Evolutionary conservation across 1,284 basidiomycete genomes (phyloP).

Genomic region (Abortiporus biennis): DNA sequence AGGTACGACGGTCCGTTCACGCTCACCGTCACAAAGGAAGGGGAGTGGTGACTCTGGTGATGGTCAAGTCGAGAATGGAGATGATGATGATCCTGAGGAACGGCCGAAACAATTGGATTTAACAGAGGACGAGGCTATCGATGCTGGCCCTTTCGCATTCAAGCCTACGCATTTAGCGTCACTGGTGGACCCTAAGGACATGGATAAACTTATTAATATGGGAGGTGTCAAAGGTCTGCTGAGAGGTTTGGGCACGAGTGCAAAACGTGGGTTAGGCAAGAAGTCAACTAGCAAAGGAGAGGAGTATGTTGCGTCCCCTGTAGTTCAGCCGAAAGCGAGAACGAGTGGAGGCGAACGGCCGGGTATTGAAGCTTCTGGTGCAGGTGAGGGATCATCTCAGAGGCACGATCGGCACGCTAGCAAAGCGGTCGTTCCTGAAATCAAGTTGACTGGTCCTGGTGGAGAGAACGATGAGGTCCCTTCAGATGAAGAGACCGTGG

Average conservation of each 20-base stretch:
- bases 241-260: slow-evolving; percentile 69
- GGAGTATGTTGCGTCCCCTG: neutral
- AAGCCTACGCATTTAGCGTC: slow-evolving; percentile 77
- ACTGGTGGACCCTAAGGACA: slow-evolving; percentile 84
- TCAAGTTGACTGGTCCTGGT: slow-evolving; percentile 39
- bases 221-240: slow-evolving; percentile 75
- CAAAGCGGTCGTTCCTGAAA: slow-evolving; percentile 26
- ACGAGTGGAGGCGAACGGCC: slow-evolving; percentile 13
- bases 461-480: slow-evolving; percentile 24
- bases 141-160: slow-evolving; percentile 68
- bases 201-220: slow-evolving; percentile 62
- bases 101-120: slow-evolving; percentile 32
- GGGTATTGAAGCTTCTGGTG: too few species aligned
- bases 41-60: neutral
- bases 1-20: slow-evolving; percentile 19
- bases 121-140: slow-evolving; percentile 52
- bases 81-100: slow-evolving; percentile 23
- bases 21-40: slow-evolving; percentile 17
- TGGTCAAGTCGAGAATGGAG: slow-evolving; percentile 1
- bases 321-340: slow-evolving; percentile 14
- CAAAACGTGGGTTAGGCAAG: slow-evolving; percentile 46
- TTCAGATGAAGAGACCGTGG: slow-evolving; percentile 12
- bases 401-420: slow-evolving; percentile 29
- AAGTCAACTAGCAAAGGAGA: slow-evolving; percentile 9
- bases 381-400: slow-evolving; percentile 23